Base-by-base conservation (phyloP, 1,284 basidiomycete genomes). In the Cryptococcus sp. region DNA sequence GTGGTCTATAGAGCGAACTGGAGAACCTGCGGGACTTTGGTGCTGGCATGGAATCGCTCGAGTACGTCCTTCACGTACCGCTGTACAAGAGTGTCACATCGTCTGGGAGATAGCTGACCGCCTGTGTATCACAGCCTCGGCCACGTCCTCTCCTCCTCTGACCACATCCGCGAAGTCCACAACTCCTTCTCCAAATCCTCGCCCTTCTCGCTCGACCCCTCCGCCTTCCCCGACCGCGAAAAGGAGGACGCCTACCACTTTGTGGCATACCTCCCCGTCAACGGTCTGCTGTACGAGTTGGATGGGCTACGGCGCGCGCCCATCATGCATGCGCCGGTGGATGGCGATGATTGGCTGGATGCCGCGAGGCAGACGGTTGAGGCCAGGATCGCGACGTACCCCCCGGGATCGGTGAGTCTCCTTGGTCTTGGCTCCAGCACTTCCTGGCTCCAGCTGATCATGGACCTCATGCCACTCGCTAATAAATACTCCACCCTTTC, bases 161-260 rank as follows among this genome's bases (percentile, higher is more conserved):
- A 91, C 69, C 89, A 86, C 83, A 81, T 91, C 54, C 80, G 87
- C 47, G 85, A 88, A 69, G 87, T 88, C 16, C 92, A 95, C 75
- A 95, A 96, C 69, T 84, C 89, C 20, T 85, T 96, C 62, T 76
- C 78, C 23, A 73, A 78, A 60, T 89, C 89, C 16, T 90, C 91
- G 35, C 92, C 92, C 4, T 89, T 84, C 64, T 84, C 87, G 2
- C 85, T 92, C 61, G 89, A 92, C 70, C 87, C 50, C 76, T 88
- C 52, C 15, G 63, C 70, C 28, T 67, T 69, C 37, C 68, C 72
- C 36, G 67, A 76, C 33, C 83, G 87, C 3, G 87, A 84, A 62
- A 87, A 85, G 59, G 90, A 92, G 69, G 92, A 95, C 66, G 91
- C 91, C 12, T 97, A 93, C 76, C 92, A 96, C 69, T 95, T 95